Evolutionary conservation across 2,329 filamentous ascomycete species (phyloP), one percentile per base, ranked within the genome.

Genomic region (Talaromyces rugulosus): DNA sequence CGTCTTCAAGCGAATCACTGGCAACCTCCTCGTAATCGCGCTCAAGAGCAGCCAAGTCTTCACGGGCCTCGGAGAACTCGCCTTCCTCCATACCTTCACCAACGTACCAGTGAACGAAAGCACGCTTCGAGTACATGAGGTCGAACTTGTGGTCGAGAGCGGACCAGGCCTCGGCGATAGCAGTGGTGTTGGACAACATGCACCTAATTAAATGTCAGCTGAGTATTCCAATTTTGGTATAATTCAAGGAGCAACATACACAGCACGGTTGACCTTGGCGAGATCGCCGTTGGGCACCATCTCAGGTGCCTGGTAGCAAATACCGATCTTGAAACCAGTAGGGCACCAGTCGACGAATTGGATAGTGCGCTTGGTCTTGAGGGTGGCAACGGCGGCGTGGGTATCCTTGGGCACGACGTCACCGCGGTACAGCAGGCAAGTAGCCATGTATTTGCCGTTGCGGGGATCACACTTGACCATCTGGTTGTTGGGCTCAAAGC

Each of bases 51-150:
- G 95, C 95, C 79, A 99, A 84, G 83, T 99, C 95, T 84, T 99
- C 95, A 79, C 95, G 93, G 68, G 95, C 95, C 85, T 99, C 95
- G 62, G 92, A 96, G 87, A 99, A 99, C 82, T 99, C 95, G 81
- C 95, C 95, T 81, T 99, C 95, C 86, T 99, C 95, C 95, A 99
- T 99, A 88, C 95, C 95, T 86, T 98, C 95, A 83, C 95, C 95
- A 76, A 99, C 95, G 75, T 98, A 99, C 95, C 95, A 99, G 84
- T 99, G 95, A 68, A 99, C 95, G 82, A 99, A 99, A 66, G 95
- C 95, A 84, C 95, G 95, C 90, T 99, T 99, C 80, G 92, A 96
- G 89, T 98, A 97, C 95, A 99, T 99, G 78, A 99, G 91, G 77
- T 99, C 95, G 84, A 99, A 99, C 85, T 99, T 99, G 87, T 89